Conservation (phyloP, 2,329 filamentous ascomycete species). For the Diaporthe ampelina region DNA sequence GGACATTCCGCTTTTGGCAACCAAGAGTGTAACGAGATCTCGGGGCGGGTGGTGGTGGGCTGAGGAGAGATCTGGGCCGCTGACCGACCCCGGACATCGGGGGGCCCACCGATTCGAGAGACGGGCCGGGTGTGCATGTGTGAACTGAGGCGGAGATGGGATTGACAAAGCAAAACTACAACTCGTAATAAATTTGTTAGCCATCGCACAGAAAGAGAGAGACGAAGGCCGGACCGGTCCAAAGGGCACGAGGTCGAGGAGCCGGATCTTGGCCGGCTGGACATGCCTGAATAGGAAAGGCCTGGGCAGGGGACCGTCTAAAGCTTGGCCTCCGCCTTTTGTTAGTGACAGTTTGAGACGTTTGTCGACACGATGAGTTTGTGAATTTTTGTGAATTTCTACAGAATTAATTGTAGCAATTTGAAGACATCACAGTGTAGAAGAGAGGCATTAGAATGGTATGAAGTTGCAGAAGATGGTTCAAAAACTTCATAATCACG, state of each 20-base stretch:
- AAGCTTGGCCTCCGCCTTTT: constrained; percentile 28
- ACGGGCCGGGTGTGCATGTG: background rate
- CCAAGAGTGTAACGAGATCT: constrained; percentile 8
- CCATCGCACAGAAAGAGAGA: background rate
- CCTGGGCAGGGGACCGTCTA: background rate
- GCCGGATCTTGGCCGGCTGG: constrained; percentile 37
- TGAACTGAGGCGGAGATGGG: background rate
- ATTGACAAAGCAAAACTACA: constrained; percentile 24
- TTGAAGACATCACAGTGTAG: background rate
- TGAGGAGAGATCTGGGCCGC: constrained; percentile 9
- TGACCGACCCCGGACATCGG: constrained; percentile 36
- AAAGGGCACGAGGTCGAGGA: background rate
- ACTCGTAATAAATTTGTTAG: background rate
- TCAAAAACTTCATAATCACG: too few species aligned
- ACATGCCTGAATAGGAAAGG: constrained; percentile 40
- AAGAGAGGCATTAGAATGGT: too few species aligned
- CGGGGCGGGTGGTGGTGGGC: background rate
- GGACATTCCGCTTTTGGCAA: constrained; percentile 40
- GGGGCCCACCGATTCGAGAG: background rate
- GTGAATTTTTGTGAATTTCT: background rate
- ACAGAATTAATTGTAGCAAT: background rate
- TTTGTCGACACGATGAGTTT: background rate
- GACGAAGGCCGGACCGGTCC: constrained; percentile 33
- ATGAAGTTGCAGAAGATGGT: accelerated
- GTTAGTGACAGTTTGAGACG: background rate